Evolutionary conservation across 768 basidiomycete genomes (phyloP).

Genomic region (Coprinellus micaceus): DNA sequence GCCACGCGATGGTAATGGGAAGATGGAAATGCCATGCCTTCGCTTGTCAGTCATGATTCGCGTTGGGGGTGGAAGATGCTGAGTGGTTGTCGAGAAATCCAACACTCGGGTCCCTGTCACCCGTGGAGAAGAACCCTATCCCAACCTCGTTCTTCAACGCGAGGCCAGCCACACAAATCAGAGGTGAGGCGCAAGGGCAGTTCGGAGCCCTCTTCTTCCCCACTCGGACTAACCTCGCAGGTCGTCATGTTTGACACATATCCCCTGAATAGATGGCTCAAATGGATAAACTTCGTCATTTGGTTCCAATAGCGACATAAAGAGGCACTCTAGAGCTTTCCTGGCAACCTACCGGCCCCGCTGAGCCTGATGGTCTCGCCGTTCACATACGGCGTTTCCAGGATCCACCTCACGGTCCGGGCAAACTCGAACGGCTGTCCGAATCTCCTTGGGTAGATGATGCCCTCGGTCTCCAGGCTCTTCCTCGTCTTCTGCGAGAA

Average conservation of each 20-base stretch:
- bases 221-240: not conserved
- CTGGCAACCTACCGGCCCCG: constrained; percentile 39
- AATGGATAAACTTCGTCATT: too few species aligned
- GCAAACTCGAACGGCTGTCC: constrained; percentile 50
- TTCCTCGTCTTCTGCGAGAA: constrained; percentile 34
- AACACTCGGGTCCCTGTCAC: not conserved
- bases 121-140: too few species aligned
- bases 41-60: not conserved
- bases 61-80: not conserved
- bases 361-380: constrained; percentile 49
- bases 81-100: not conserved
- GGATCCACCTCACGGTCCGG: constrained; percentile 43
- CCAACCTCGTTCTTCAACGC: too few species aligned
- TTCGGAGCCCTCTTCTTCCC: not conserved
- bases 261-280: not conserved
- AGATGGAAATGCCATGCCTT: too few species aligned
- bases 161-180: too few species aligned
- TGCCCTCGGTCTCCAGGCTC: constrained; percentile 36
- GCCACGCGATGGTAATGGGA: too few species aligned
- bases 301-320: too few species aligned
- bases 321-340: constrained; percentile 34
- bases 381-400: constrained; percentile 53
- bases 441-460: constrained; percentile 44
- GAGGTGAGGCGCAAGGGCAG: not conserved
- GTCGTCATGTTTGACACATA: not conserved